Conservation (phyloP, 2,329 filamentous ascomycete species). For the Ophiocordyceps camponoti-leonardi region DNA sequence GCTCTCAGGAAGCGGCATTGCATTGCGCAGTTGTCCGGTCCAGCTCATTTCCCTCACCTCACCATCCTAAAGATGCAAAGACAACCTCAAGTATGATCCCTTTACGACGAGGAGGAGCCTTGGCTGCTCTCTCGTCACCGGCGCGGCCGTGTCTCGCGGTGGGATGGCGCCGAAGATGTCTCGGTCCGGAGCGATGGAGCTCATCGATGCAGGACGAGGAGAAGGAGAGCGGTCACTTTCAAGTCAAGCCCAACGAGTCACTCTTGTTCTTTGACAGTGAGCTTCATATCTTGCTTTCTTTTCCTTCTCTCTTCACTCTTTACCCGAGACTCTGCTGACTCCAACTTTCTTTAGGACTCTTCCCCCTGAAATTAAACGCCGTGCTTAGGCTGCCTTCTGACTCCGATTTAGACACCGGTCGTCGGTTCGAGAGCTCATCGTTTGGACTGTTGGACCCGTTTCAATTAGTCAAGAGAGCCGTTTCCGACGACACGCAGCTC, state of each 20-base stretch:
- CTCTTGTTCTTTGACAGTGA: constrained; percentile 82
- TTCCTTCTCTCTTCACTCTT: no score
- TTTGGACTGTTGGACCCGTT: constrained; percentile 34
- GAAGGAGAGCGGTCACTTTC: constrained; percentile 66
- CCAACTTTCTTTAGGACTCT: constrained; percentile 54
- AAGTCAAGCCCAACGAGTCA: constrained; percentile 56
- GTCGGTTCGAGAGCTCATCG: constrained; percentile 31
- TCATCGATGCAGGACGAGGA: constrained; percentile 21
- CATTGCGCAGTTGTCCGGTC: no score
- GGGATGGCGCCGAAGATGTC: background rate
- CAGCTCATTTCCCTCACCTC: background rate
- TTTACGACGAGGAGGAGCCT: constrained; percentile 7
- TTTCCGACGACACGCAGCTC: constrained; percentile 44
- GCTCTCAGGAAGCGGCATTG: no score
- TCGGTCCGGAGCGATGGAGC: constrained; percentile 1
- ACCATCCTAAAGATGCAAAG: background rate
- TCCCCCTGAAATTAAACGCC: constrained; percentile 53
- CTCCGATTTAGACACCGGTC: constrained; percentile 29
- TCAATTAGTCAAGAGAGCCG: constrained; percentile 39
- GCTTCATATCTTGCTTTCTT: background rate
- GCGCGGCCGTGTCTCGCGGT: constrained; percentile 1
- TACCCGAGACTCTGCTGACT: no score
- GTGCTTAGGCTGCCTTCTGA: constrained; percentile 29
- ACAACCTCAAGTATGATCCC: background rate
- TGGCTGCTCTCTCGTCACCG: constrained; percentile 5